phyloP scores from a whole-genome alignment of 768 basidiomycete species.

The Pisolithus sp. region DNA sequence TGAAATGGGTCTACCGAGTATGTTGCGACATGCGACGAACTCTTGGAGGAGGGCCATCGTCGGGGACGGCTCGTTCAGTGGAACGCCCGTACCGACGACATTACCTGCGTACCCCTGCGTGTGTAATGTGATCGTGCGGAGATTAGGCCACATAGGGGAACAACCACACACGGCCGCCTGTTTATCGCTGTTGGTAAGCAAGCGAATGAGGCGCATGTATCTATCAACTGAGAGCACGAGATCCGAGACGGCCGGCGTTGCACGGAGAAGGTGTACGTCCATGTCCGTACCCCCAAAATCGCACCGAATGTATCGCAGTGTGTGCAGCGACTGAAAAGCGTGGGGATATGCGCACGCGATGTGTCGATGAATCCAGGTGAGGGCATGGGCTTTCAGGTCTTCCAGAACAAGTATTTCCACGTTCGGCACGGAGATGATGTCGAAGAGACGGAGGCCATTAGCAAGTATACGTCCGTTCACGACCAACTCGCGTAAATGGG shows the following conservation, averaged over 20 bases:
- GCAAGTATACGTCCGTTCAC: slow-evolving; percentile 25
- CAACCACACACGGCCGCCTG: slow-evolving; percentile 24
- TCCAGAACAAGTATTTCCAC: slow-evolving; percentile 27
- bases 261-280: slow-evolving; percentile 26
- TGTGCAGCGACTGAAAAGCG: slow-evolving; percentile 23
- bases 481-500: slow-evolving; percentile 23
- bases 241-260: slow-evolving; percentile 26
- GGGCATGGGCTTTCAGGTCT: slow-evolving; percentile 22
- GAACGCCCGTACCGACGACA: slow-evolving; percentile 12
- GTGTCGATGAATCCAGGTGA: slow-evolving; percentile 23
- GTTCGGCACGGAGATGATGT: slow-evolving; percentile 26
- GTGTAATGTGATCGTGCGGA: slow-evolving; percentile 22
- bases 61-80: slow-evolving; percentile 25
- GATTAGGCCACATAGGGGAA: slow-evolving; percentile 23
- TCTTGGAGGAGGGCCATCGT: slow-evolving; percentile 26
- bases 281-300: slow-evolving; percentile 25
- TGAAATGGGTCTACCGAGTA: slow-evolving; percentile 15
- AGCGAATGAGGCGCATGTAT: slow-evolving; percentile 23
- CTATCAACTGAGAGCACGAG: slow-evolving; percentile 27
- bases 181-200: slow-evolving; percentile 30
- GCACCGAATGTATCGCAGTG: slow-evolving; percentile 24
- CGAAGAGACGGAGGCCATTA: slow-evolving; percentile 26
- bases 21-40: slow-evolving; percentile 15
- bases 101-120: slow-evolving; percentile 24
- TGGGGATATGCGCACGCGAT: slow-evolving; percentile 21